Evolutionary conservation across 371 early-diverging fungal species (phyloP), one percentile per base, ranked within the genome.

Genomic region (Apophysomyces variabilis): DNA sequence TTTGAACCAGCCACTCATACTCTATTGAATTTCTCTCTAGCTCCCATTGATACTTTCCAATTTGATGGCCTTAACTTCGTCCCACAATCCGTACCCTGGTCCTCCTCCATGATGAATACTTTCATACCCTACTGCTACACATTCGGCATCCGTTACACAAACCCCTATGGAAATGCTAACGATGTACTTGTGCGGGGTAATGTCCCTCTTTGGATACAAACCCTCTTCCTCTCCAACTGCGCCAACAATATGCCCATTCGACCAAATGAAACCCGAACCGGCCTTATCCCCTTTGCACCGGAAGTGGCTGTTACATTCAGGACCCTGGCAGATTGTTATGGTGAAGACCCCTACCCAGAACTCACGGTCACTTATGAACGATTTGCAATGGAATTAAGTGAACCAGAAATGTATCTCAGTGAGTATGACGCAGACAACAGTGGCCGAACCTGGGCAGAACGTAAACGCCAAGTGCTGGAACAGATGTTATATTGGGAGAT

Each of bases 71-170:
- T 57, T 0, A 50, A 13, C 3, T 14, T 56, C 18, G 58, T 43
- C 32, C 43, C 6, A 7, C 47, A 59, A 12, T 43, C 58, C 6
- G 18, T 6, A 11, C 4, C 57, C 38, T 38, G 11, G 18, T 39
- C 14, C 12, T 3, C 38, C 13, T 36, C 21, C 13, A 66, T 59
- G n/a, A 64, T 65, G n/a, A 67, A 67, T 5, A 65, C 60, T n/a
- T 78, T 76, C 59, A 61, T 78, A 1, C 84, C 84, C 5, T 80
- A 74, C 61, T 77, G 79, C 60, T 83, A 83, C 41, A 83, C 81
- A 58, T 74, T 83, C 62, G 84, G 84, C 12, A 71, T 72, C 8
- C 66, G 81, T 37, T 80, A 71, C 50, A 79, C 79, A 36, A 79
- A 80, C 21, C 79, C 81, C 7, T 77, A 72, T 43, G 61, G 66